Evolutionary conservation across 2,329 filamentous ascomycete species (phyloP).

Genomic region (Colletotrichum tabaci): DNA sequence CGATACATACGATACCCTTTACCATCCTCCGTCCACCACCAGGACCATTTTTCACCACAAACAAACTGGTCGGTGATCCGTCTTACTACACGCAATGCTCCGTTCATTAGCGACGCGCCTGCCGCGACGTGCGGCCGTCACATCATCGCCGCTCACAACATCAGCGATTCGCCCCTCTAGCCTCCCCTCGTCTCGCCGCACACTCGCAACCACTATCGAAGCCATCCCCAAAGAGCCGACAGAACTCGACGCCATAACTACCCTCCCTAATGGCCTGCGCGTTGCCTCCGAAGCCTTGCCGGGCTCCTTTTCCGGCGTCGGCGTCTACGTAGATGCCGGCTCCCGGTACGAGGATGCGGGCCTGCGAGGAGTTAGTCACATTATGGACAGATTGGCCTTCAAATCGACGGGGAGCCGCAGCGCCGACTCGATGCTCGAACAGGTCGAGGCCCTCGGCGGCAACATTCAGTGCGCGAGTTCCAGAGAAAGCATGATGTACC

Average conservation of each 20-base stretch:
- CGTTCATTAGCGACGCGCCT: conserved; percentile 43
- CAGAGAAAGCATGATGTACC: conserved; percentile 98
- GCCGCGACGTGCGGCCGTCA: conserved; percentile 30
- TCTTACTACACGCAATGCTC: conserved; percentile 28
- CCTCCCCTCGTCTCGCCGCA: conserved; percentile 16
- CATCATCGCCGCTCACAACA: conserved; percentile 20
- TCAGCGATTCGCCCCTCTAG: conserved; percentile 15
- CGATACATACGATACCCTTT: conserved; percentile 8
- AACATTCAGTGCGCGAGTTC: conserved; percentile 98
- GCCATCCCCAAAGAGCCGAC: conserved; percentile 74
- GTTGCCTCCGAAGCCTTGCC: conserved; percentile 96
- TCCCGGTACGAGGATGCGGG: conserved; percentile 92
- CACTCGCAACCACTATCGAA: conserved; percentile 40
- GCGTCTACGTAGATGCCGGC: conserved; percentile 95
- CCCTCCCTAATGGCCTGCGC: conserved; percentile 90
- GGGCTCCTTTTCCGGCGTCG: conserved; percentile 94
- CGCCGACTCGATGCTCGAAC: conserved; percentile 88
- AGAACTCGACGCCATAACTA: conserved; percentile 90
- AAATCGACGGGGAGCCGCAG: conserved; percentile 83
- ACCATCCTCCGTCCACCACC: conserved; percentile 10
- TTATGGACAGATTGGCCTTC: conserved; percentile 95
- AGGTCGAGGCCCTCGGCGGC: conserved; percentile 89
- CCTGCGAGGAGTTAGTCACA: conserved; percentile 92
- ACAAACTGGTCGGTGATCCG: not conserved
- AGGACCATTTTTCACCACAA: conserved; percentile 14